phyloP scores from a whole-genome alignment of 2,329 filamentous ascomycete genomes.

The Diaporthe aspalathi region DNA sequence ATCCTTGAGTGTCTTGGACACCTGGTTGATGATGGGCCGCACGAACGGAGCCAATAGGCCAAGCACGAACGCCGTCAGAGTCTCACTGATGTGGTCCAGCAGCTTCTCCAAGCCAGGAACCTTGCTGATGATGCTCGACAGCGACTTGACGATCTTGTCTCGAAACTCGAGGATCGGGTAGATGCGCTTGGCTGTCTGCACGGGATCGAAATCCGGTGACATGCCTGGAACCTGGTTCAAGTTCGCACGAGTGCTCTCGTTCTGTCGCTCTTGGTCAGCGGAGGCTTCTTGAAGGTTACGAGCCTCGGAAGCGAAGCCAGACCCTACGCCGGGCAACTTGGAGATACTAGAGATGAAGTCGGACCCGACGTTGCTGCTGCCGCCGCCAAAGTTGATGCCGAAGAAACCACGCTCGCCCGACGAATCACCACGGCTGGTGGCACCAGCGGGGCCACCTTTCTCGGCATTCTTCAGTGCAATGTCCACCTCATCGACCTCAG shows the following conservation, averaged over 20 bases:
- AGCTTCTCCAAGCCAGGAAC: conserved; percentile 89
- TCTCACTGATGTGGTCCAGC: conserved; percentile 95
- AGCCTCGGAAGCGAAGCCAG: conserved; percentile 75
- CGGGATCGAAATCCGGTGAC: conserved; percentile 80
- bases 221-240: conserved; percentile 77
- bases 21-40: conserved; percentile 88
- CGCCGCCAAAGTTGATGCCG: conserved; percentile 49
- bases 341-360: conserved; percentile 79
- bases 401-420: conserved; percentile 48
- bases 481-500: conserved; percentile 85
- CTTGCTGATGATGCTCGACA: conserved; percentile 88
- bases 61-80: conserved; percentile 89
- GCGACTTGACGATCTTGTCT: conserved; percentile 90
- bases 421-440: conserved; percentile 41
- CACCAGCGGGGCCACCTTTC: conserved; percentile 46
- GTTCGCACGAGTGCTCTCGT: conserved; percentile 55
- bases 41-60: conserved; percentile 92
- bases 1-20: conserved; percentile 85
- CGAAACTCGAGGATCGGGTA: conserved; percentile 95
- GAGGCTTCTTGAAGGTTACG: conserved; percentile 70
- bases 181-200: conserved; percentile 82
- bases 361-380: conserved; percentile 46
- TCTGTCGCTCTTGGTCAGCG: conserved; percentile 72
- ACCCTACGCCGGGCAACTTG: conserved; percentile 78
- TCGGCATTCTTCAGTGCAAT: conserved; percentile 77